phyloP scores from a whole-genome alignment of 192 early-diverging fungal species.

The Linnemannia elongata region DNA sequence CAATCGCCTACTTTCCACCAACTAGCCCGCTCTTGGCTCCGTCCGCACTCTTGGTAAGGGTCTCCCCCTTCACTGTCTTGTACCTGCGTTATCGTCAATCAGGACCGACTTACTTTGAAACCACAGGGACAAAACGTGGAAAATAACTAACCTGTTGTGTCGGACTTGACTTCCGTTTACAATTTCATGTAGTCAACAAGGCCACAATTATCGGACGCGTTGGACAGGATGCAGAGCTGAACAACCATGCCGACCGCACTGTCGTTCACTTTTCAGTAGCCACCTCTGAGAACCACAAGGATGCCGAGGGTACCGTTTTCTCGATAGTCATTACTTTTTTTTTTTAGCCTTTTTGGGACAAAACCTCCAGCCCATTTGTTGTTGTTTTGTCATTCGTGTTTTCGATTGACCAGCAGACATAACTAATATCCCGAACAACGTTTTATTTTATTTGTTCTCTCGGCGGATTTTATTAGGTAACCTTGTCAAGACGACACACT shows the following conservation, averaged over 20 bases:
- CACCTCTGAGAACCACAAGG: slow-evolving; percentile 71
- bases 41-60: slow-evolving; percentile 37
- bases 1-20: background rate
- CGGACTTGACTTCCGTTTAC: background rate
- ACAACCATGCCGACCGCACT: slow-evolving; percentile 60
- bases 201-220: slow-evolving; percentile 74
- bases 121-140: background rate
- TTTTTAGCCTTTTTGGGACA: background rate
- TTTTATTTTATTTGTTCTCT: background rate
- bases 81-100: background rate
- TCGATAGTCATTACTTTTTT: background rate
- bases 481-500: slow-evolving; percentile 74
- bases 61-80: background rate
- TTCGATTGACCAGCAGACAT: slow-evolving; percentile 4
- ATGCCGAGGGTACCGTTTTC: slow-evolving; percentile 62
- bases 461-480: slow-evolving; percentile 58
- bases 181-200: slow-evolving; percentile 68
- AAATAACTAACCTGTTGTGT: background rate
- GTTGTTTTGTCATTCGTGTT: background rate
- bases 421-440: slow-evolving; percentile 1
- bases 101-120: background rate
- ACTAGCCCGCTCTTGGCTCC: slow-evolving; percentile 38
- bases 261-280: slow-evolving; percentile 74
- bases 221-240: slow-evolving; percentile 69
- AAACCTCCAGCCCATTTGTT: background rate